Percentiles rank a stretch among this genome's conserved stretches.
Conservation (phyloP, 2,329 filamentous ascomycete species). For the Xylariaceae sp. region DNA sequence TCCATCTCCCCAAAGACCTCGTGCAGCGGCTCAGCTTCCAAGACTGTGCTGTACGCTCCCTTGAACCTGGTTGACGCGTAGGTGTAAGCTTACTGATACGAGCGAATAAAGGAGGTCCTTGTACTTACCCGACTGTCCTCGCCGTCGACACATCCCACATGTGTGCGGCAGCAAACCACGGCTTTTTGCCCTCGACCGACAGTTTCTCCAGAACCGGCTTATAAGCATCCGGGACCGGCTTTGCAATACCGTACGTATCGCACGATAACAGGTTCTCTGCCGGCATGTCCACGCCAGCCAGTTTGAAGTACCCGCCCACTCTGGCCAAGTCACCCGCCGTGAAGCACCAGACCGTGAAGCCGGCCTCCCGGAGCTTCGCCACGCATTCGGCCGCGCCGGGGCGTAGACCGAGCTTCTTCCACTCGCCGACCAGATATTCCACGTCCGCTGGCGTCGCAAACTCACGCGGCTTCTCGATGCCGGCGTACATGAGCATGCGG, state of each 20-base stretch:
- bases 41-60: constrained; percentile 49
- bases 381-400: constrained; percentile 38
- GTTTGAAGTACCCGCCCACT: constrained; percentile 49
- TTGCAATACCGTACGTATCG: constrained; percentile 42
- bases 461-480: constrained; percentile 36
- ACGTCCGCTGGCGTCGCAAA: constrained; percentile 40
- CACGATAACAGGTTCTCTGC: constrained; percentile 45
- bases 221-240: constrained; percentile 46
- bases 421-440: constrained; percentile 34
- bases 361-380: constrained; percentile 35
- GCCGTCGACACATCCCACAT: constrained; percentile 57
- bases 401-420: constrained; percentile 31
- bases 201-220: constrained; percentile 33
- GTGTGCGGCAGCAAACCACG: constrained; percentile 57
- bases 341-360: constrained; percentile 51
- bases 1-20: constrained; percentile 51
- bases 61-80: constrained; percentile 32
- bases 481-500: constrained; percentile 40
- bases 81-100: background rate
- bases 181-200: constrained; percentile 33
- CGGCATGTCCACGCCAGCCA: constrained; percentile 44
- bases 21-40: constrained; percentile 45
- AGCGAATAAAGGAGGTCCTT: background rate
- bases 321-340: constrained; percentile 46
- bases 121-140: constrained; percentile 35